Evolutionary conservation across 305 asterid genomes (phyloP), one percentile per base, ranked within the genome.

Genomic region (Coffea humblotiana): DNA sequence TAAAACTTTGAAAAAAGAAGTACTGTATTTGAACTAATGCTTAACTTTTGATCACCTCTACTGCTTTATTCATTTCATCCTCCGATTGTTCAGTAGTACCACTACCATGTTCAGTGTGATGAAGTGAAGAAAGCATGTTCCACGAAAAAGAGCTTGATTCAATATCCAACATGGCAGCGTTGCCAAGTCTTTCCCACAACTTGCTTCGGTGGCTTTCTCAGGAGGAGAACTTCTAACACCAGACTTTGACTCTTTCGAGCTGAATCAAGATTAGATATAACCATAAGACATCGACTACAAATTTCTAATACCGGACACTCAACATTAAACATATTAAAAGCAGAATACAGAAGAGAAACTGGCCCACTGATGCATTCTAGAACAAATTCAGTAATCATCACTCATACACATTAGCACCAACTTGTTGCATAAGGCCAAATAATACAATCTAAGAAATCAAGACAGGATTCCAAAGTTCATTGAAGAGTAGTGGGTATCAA

Each of bases 121-220:
- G 97, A 87, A 96, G 98, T 72, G 98, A 94, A 74, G 97, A 89
- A 74, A 96, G 97, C 82, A 89, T 82, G 77, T 77, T 88, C 99
- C 99, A 96, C 45, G 98, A 87, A 78, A 94, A 89, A 84, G 90
- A 88, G 92, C 89, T 86, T 72, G 97, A 88, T 77, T 94, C 97
- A 80, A 96, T 92, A 86, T 96, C 95, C 86, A 88, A 80, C 89
- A 93, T 90, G n/a, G 90, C 92, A 78, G 98, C 93, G 77, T 89
- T 94, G 72, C 98, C 98, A 77, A 96, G 97, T 86, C 97, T 94
- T 81, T 93, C 98, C 97, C 98, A 96, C 86, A 96, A 86, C 90
- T 90, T 84, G 82, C 83, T 83, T 94, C 98, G 72, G 96, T 77
- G 79, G 90, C 82, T 85, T 88, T 93, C 85, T 90, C 97, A 52